phyloP scores from a whole-genome alignment of 2,329 filamentous ascomycete species.

The Xylariaceae sp. region DNA sequence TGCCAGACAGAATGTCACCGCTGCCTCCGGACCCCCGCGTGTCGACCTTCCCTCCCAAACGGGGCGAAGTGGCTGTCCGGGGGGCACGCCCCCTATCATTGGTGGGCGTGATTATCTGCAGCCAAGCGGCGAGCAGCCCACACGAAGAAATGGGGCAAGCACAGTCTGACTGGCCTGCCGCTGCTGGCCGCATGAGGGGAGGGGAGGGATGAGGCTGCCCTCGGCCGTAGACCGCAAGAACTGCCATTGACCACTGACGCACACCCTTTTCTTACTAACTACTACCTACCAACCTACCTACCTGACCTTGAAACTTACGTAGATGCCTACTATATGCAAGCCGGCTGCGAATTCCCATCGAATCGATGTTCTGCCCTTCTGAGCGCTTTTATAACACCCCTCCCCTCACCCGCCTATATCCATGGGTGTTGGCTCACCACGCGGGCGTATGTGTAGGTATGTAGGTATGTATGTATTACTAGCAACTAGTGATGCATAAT shows the following conservation, averaged over 20 bases:
- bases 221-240: slow-evolving; percentile 11
- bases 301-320: slow-evolving; percentile 6
- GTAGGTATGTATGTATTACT: not conserved
- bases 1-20: not conserved
- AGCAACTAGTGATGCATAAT: slow-evolving; percentile 21
- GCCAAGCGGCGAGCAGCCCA: slow-evolving; percentile 11
- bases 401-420: slow-evolving; percentile 21
- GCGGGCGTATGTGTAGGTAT: too few relatives aligned
- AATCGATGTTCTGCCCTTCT: slow-evolving; percentile 21
- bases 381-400: slow-evolving; percentile 23
- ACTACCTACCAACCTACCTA: not conserved
- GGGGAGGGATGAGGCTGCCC: slow-evolving; percentile 23
- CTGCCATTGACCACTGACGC: slow-evolving; percentile 14
- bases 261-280: too few relatives aligned
- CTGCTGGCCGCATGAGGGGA: slow-evolving; percentile 12
- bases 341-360: slow-evolving; percentile 19
- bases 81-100: not conserved
- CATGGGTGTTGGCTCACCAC: not conserved
- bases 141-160: slow-evolving; percentile 17
- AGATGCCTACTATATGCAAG: slow-evolving; percentile 19
- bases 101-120: slow-evolving; percentile 14
- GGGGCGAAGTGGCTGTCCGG: slow-evolving; percentile 15
- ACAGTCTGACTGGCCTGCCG: slow-evolving; percentile 9
- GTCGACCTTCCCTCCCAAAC: slow-evolving; percentile 19
- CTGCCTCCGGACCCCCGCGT: slow-evolving; percentile 2